A percentile compares a stretch with the other conserved stretches of the same genome.
Evolutionary conservation across 1,284 basidiomycete genomes (phyloP).

Genomic region (Filobasidium uniguttulatum): DNA sequence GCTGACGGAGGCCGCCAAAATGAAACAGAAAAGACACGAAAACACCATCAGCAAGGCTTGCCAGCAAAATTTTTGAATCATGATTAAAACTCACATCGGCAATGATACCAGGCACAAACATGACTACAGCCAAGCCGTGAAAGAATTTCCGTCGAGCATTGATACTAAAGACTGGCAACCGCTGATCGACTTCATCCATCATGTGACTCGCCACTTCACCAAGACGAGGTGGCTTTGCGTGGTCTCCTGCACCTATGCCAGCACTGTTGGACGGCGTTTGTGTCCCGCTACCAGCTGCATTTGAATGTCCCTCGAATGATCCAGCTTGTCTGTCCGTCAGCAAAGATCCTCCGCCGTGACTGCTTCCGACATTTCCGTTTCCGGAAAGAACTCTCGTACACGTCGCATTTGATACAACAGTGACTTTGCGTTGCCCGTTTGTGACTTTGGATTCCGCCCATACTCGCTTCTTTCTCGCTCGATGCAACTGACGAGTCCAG

Average conservation of each 20-base stretch:
- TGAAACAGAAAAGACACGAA: no score
- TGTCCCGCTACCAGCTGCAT: background rate
- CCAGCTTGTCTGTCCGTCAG: no score
- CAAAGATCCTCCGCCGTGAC: no score
- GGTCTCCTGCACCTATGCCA: background rate
- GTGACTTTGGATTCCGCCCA: slow-evolving; percentile 12
- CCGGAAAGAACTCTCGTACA: no score
- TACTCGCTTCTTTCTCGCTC: slow-evolving; percentile 53
- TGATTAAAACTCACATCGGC: slow-evolving; percentile 64
- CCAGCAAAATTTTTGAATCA: slow-evolving; percentile 20
- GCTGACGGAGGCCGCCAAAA: slow-evolving; percentile 42
- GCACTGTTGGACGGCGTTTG: background rate
- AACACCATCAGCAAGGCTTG: no score
- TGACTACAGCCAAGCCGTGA: slow-evolving; percentile 83
- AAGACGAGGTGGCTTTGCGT: slow-evolving; percentile 8
- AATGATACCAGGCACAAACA: slow-evolving; percentile 89
- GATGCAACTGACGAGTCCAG: slow-evolving; percentile 76
- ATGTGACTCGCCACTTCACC: slow-evolving; percentile 53
- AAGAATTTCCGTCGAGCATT: slow-evolving; percentile 97
- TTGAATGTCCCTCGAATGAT: no score
- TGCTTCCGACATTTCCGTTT: no score
- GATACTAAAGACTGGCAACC: slow-evolving; percentile 72
- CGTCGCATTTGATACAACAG: slow-evolving; percentile 3
- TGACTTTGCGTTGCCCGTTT: slow-evolving; percentile 12
- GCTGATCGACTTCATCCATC: slow-evolving; percentile 72